Evolutionary conservation across 805 yeast genomes (phyloP).

Genomic region (Scheffersomyces amazonensis): DNA sequence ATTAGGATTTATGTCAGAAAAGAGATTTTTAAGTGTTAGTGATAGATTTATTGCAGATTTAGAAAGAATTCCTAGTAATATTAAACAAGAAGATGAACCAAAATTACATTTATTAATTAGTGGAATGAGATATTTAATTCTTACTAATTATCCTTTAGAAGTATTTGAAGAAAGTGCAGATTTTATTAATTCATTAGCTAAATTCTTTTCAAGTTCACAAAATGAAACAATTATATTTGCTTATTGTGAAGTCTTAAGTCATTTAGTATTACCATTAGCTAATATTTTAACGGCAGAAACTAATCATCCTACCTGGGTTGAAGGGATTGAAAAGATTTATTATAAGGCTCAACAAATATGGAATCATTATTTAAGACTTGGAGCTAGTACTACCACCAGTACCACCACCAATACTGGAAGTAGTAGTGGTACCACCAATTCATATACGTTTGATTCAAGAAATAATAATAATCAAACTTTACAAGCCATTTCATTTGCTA

Average conservation of each 20-base stretch:
- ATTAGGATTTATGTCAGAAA: conserved; percentile 86
- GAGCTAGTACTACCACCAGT: background rate
- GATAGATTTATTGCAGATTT: conserved; percentile 91
- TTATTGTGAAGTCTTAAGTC: conserved; percentile 80
- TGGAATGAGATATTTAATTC: conserved; percentile 84
- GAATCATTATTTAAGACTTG: conserved; percentile 20
- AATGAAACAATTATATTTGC: conserved; percentile 68
- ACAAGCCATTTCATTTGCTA: background rate
- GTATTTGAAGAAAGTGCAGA: conserved; percentile 92
- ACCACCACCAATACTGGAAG: background rate
- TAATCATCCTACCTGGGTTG: conserved; percentile 93
- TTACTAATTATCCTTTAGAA: conserved; percentile 84
- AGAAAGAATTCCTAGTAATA: conserved; percentile 64
- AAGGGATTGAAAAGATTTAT: conserved; percentile 66
- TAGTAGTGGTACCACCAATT: background rate
- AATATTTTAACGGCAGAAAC: conserved; percentile 89
- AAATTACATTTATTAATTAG: conserved; percentile 71
- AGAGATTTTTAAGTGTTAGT: conserved; percentile 80
- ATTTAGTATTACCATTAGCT: conserved; percentile 76
- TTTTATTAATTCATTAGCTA: conserved; percentile 79
- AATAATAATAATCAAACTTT: background rate
- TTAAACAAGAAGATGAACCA: conserved; percentile 44
- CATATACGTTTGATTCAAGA: background rate
- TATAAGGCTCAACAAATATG: conserved; percentile 45
- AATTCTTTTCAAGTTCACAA: conserved; percentile 68